Evolutionary conservation across 768 basidiomycete species (phyloP), one percentile per base, ranked within the genome.

Genomic region (Saitozyma podzolica): DNA sequence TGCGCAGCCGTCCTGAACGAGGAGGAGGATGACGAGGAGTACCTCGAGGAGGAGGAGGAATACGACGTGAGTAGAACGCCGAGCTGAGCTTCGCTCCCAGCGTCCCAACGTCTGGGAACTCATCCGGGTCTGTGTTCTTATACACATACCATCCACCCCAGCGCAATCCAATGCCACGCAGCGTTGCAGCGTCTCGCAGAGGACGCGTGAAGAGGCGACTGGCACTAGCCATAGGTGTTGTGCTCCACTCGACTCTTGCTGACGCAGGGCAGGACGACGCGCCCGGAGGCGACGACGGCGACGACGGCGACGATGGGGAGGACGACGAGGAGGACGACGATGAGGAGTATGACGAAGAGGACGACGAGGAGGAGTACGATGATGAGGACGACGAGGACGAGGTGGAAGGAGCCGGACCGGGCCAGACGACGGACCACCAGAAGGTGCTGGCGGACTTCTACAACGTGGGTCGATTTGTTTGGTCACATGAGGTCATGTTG

Each of bases 21-120:
- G 43, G 68, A 63, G 8, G 65, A 67, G 9, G 64, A 65, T 8
- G 64, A 61, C 13, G 42, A 60, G 11, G 59, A 51, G 16, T 48
- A 58, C 3, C 51, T 45, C 3, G n/a, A 53, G 16, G 61, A 65
- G 11, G 63, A 67, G 43, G 54, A 50, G 43, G 61, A 56, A 13
- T 62, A 29, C 20, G 51, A 63, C 20, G 62, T 56, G 9, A 40
- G 57, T 29, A 37, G 3, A 4, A 39, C 29, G 10, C 20, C 16
- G 11, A 20, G 19, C 13, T 17, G 9, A 17, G n/a, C 16, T 16
- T 13, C 10, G 19, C 8, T 43, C 6, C 14, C 17, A 43, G 10
- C 17, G 43, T n/a, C 17, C 13, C 17, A 43, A 3, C 17, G 43
- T n/a, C 17, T 3, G 9, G 16, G 10, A 11, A 1, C 37, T 40